A percentile compares a stretch with the other conserved stretches of the same genome.
phyloP scores from a whole-genome alignment of 768 basidiomycete species.

The Hortiboletus flavorubellus region DNA sequence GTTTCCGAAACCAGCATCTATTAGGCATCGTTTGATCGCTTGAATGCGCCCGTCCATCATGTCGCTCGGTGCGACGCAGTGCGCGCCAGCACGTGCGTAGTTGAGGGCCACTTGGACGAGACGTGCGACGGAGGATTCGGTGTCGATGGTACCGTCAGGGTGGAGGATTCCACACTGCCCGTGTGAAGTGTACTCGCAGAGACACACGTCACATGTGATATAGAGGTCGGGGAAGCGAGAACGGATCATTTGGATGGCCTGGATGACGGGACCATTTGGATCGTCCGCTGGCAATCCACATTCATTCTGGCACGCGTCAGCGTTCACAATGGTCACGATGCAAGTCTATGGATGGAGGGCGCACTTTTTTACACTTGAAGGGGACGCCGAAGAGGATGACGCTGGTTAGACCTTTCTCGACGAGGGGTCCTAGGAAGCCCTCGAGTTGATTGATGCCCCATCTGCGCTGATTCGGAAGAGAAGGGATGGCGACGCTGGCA shows the following conservation, averaged over 20 bases:
- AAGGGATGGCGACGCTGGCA: conserved; percentile 70
- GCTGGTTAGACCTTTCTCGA: conserved; percentile 84
- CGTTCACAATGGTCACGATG: not conserved
- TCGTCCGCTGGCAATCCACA: conserved; percentile 90
- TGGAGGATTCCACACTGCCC: conserved; percentile 91
- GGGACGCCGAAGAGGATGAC: conserved; percentile 97
- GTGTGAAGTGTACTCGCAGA: conserved; percentile 99
- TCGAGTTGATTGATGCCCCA: conserved; percentile 97
- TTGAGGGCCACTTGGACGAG: conserved; percentile 89
- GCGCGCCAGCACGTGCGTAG: conserved; percentile 94
- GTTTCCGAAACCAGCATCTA: conserved; percentile 83
- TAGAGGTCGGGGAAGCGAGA: conserved; percentile 78
- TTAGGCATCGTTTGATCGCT: conserved; percentile 82
- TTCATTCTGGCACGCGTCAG: conserved; percentile 52
- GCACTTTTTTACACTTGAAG: conserved; percentile 70
- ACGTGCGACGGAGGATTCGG: conserved; percentile 74
- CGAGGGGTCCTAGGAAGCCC: conserved; percentile 80
- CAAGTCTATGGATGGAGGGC: not conserved
- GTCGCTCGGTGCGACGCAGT: conserved; percentile 97
- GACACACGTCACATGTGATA: conserved; percentile 93
- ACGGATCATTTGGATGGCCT: conserved; percentile 79
- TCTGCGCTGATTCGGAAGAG: conserved; percentile 81
- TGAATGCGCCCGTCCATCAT: conserved; percentile 99
- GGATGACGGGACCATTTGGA: conserved; percentile 86
- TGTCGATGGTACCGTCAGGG: conserved; percentile 72